Evolutionary conservation across 768 basidiomycete genomes (phyloP).

Genomic region (Candolleomyces eurysporus): DNA sequence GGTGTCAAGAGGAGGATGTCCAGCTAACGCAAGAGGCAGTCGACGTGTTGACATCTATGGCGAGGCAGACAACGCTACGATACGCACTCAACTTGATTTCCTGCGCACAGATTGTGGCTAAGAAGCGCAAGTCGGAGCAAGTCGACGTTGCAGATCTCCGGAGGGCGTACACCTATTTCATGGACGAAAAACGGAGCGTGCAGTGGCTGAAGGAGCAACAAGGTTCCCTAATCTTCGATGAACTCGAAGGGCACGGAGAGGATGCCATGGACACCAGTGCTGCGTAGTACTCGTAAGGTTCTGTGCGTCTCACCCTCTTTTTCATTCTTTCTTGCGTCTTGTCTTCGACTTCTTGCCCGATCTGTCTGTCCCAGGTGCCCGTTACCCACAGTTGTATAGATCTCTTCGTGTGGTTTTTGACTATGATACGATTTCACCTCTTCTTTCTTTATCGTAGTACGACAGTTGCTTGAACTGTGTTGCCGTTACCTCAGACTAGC

Average conservation of each 20-base stretch:
- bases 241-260: conserved; percentile 40
- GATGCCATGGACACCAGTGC: conserved; percentile 19
- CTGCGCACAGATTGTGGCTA: conserved; percentile 82
- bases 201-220: conserved; percentile 89
- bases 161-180: conserved; percentile 84
- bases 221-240: conserved; percentile 72
- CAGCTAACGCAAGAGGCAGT: conserved; percentile 70
- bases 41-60: conserved; percentile 85
- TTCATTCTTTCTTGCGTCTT: not conserved
- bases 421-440: no score
- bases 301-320: not conserved
- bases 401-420: no score
- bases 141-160: conserved; percentile 87
- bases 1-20: conserved; percentile 95
- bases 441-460: no score
- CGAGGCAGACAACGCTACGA: conserved; percentile 83
- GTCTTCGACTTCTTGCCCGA: no score
- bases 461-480: no score
- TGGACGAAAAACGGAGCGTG: conserved; percentile 90
- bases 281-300: not conserved
- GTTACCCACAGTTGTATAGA: no score
- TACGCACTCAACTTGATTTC: conserved; percentile 96
- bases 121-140: conserved; percentile 73
- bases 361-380: no score
- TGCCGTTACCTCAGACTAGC: no score